Percentiles rank a stretch among this genome's conserved stretches.
phyloP scores from a whole-genome alignment of 169 alveolate genomes.

The Perkinsus marinus region DNA sequence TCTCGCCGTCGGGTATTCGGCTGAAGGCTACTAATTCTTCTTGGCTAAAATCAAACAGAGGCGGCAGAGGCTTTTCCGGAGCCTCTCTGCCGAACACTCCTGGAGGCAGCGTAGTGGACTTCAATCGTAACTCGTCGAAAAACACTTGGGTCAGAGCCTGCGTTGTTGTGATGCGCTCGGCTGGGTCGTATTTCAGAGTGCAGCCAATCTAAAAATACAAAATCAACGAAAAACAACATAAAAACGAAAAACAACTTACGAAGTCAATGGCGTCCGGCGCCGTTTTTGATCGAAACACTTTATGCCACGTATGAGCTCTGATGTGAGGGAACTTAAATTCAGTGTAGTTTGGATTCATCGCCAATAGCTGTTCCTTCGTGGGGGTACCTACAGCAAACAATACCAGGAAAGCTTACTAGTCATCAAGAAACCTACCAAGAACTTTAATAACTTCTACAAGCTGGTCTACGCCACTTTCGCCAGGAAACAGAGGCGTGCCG shows the following conservation, averaged over 20 bases:
- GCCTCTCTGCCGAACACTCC: not conserved
- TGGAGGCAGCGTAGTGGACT: slow-evolving; percentile 3
- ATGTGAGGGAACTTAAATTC: slow-evolving; percentile 78
- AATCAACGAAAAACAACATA: too few relatives aligned
- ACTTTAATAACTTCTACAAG: slow-evolving; percentile 83
- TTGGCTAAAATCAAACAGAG: not conserved
- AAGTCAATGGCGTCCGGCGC: slow-evolving; percentile 24
- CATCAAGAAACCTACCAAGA: slow-evolving; percentile 34
- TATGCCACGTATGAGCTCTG: slow-evolving; percentile 30
- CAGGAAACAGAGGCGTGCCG: slow-evolving; percentile 88
- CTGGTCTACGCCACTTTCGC: slow-evolving; percentile 87
- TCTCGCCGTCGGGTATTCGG: not conserved
- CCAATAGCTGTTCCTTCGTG: slow-evolving; percentile 72
- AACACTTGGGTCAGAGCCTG: slow-evolving; percentile 15
- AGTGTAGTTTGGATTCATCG: slow-evolving; percentile 86
- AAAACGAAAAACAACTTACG: slow-evolving; percentile 2
- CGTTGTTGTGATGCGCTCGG: slow-evolving; percentile 12
- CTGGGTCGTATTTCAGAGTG: slow-evolving; percentile 13
- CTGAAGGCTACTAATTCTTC: not conserved
- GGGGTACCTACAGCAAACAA: slow-evolving; percentile 94
- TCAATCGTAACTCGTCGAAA: slow-evolving; percentile 28
- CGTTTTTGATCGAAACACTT: slow-evolving; percentile 25
- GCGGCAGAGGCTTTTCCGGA: not conserved
- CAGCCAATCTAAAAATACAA: not conserved
- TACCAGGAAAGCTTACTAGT: too few relatives aligned